A percentile compares a stretch with the other conserved stretches of the same genome.
Evolutionary conservation across 2,329 filamentous ascomycete genomes (phyloP).

Genomic region (Gaeumannomyces tritici): DNA sequence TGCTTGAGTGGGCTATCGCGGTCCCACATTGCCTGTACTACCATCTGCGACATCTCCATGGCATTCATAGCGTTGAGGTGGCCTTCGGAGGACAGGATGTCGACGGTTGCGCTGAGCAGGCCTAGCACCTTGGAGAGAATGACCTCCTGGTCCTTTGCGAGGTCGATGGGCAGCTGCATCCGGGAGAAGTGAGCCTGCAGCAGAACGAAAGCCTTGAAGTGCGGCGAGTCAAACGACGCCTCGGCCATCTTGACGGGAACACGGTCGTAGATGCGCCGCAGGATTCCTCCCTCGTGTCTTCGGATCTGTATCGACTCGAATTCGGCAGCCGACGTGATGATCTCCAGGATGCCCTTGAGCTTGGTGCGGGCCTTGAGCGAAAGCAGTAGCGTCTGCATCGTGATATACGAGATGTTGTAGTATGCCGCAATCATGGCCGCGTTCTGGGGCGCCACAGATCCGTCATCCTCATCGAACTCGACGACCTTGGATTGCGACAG

Average conservation of each 20-base stretch:
- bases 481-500: conserved; percentile 90
- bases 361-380: conserved; percentile 84
- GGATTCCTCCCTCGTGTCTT: conserved; percentile 78
- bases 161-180: conserved; percentile 91
- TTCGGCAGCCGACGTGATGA: conserved; percentile 91
- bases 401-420: conserved; percentile 99
- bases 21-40: conserved; percentile 98
- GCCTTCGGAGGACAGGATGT: conserved; percentile 90
- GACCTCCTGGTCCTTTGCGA: conserved; percentile 90
- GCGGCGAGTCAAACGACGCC: conserved; percentile 78
- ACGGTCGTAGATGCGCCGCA: conserved; percentile 88
- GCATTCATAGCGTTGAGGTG: conserved; percentile 96
- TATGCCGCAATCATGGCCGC: conserved; percentile 97
- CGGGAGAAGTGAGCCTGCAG: conserved; percentile 95
- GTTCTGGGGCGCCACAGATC: conserved; percentile 80
- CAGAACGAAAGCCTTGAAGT: conserved; percentile 97
- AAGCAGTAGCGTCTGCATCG: conserved; percentile 96
- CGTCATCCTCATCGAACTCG: conserved; percentile 89
- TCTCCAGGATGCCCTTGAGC: conserved; percentile 93
- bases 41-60: conserved; percentile 99
- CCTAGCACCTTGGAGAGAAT: conserved; percentile 78
- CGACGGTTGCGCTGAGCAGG: conserved; percentile 83
- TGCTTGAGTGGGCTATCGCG: conserved; percentile 94
- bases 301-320: conserved; percentile 94
- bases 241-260: conserved; percentile 93